Percentiles rank a stretch among this genome's conserved stretches.
Evolutionary conservation across 768 basidiomycete genomes (phyloP).

Genomic region (Hygrophoropsis aurantiaca): DNA sequence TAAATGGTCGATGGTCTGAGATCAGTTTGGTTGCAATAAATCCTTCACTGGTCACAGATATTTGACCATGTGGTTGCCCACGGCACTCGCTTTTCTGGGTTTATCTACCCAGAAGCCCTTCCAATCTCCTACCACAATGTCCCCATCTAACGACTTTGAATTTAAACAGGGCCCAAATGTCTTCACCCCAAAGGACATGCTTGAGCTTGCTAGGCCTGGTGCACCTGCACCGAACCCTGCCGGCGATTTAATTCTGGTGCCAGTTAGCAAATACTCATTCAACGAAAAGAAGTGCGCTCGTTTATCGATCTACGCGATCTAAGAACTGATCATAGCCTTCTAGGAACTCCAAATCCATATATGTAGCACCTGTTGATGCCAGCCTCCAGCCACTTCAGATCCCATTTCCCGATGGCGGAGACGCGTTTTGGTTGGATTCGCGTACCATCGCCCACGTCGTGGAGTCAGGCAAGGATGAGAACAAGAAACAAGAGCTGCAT

Average conservation of each 20-base stretch:
- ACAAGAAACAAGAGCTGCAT: constrained; percentile 55
- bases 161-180: constrained; percentile 59
- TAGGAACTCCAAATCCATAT: constrained; percentile 72
- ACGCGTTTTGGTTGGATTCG: constrained; percentile 76
- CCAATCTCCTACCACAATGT: constrained; percentile 16
- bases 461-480: constrained; percentile 45
- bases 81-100: constrained; percentile 48
- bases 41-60: constrained; percentile 11
- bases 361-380: constrained; percentile 58
- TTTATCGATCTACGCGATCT: background rate
- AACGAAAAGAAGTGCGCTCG: constrained; percentile 67
- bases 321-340: background rate
- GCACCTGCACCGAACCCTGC: constrained; percentile 62
- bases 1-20: background rate
- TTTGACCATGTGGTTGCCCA: constrained; percentile 44
- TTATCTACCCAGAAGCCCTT: constrained; percentile 53
- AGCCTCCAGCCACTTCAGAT: constrained; percentile 51
- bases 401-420: constrained; percentile 65
- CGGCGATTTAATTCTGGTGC: constrained; percentile 68
- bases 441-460: constrained; percentile 73
- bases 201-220: constrained; percentile 68
- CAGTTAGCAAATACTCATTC: constrained; percentile 69
- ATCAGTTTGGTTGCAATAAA: background rate
- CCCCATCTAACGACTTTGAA: constrained; percentile 41
- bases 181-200: constrained; percentile 71